phyloP scores from a whole-genome alignment of 352 stramenopile species.

The Thalassiosira mediterranea region DNA sequence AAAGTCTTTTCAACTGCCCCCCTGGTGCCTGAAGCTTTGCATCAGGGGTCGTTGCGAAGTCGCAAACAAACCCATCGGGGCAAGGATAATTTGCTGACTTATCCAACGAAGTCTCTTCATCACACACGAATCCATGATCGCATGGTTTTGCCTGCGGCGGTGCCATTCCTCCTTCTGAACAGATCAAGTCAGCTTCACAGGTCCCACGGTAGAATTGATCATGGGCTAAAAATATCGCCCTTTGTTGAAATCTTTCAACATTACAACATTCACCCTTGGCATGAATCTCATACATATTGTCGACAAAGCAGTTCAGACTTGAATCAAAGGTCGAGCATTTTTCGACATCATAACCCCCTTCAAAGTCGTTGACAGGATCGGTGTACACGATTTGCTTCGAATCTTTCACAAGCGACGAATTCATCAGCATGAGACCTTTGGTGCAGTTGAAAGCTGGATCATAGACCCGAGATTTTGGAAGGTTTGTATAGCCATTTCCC shows the following conservation, averaged over 20 bases:
- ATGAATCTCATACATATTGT: conserved; percentile 60
- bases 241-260: conserved; percentile 54
- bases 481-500: conserved; percentile 59
- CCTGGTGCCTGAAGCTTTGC: conserved; percentile 87
- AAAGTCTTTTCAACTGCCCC: conserved; percentile 90
- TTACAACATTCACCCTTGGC: conserved; percentile 61
- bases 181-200: conserved; percentile 96
- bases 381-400: conserved; percentile 69
- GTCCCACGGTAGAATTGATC: conserved; percentile 94
- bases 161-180: conserved; percentile 79
- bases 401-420: conserved; percentile 63
- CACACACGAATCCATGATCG: conserved; percentile 93
- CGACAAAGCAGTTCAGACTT: conserved; percentile 61
- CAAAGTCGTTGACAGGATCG: conserved; percentile 59
- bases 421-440: conserved; percentile 88
- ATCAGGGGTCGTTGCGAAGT: conserved; percentile 93
- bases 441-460: conserved; percentile 93
- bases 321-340: conserved; percentile 59
- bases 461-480: conserved; percentile 52
- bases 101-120: conserved; percentile 88
- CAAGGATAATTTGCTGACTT: conserved; percentile 86
- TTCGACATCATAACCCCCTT: conserved; percentile 68
- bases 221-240: conserved; percentile 66
- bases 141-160: conserved; percentile 89
- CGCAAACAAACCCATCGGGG: conserved; percentile 91